A percentile compares a stretch with the other conserved stretches of the same genome.
phyloP scores from a whole-genome alignment of 2,329 filamentous ascomycete species.

The Orbilia ellipsospora region DNA sequence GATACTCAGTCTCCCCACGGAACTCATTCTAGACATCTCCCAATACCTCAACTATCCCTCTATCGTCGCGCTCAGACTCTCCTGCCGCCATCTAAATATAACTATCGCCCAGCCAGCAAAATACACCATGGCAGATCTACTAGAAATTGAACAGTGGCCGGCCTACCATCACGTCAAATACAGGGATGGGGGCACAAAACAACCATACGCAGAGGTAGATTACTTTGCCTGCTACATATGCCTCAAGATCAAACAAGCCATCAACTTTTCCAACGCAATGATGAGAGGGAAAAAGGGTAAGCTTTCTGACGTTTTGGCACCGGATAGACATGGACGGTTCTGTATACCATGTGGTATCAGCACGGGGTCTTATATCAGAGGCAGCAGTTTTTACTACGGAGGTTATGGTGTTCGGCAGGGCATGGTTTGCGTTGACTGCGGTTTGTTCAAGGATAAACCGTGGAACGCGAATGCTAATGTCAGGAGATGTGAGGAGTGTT shows the following conservation, averaged over 20 bases:
- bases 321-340: not conserved
- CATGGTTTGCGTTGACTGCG: slow-evolving; percentile 7
- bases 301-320: not conserved
- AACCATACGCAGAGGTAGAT: not conserved
- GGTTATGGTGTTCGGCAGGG: not conserved
- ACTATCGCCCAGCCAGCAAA: not conserved
- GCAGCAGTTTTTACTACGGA: slow-evolving; percentile 13
- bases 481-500: too few relatives aligned
- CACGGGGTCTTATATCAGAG: not conserved
- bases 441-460: too few relatives aligned
- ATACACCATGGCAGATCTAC: slow-evolving; percentile 25
- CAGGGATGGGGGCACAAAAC: not conserved
- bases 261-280: slow-evolving; percentile 33
- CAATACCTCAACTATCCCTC: slow-evolving; percentile 13
- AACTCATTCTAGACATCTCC: slow-evolving; percentile 15
- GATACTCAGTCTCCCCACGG: slow-evolving; percentile 18
- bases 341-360: slow-evolving; percentile 33
- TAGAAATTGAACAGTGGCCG: slow-evolving; percentile 38
- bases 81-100: not conserved
- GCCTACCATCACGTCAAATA: slow-evolving; percentile 5
- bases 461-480: too few relatives aligned
- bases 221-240: slow-evolving; percentile 35
- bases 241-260: slow-evolving; percentile 17
- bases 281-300: slow-evolving; percentile 34
- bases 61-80: slow-evolving; percentile 5